Percentiles rank a stretch among this genome's conserved stretches.
Evolutionary conservation across 73 alveolate species (phyloP).

Genomic region (Breviolum minutum): DNA sequence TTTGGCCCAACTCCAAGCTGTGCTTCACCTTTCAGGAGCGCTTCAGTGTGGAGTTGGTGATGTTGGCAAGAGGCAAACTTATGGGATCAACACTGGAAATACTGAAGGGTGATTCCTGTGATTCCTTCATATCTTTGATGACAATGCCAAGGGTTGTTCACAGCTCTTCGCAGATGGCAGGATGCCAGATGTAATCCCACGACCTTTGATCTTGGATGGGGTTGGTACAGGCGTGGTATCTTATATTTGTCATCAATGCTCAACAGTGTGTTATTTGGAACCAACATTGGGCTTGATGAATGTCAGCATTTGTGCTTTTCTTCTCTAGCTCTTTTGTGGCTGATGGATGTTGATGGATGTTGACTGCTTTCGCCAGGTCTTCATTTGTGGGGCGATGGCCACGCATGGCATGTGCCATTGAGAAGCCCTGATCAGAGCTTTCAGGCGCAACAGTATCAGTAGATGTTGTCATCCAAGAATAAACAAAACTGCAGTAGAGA

Average conservation of each 20-base stretch:
- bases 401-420: conserved; percentile 57
- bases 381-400: conserved; percentile 70
- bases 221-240: not conserved
- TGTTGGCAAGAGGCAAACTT: not conserved
- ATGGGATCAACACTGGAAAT: not conserved
- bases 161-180: not conserved
- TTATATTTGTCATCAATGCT: not conserved
- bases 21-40: conserved; percentile 14
- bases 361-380: not conserved
- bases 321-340: not conserved
- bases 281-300: not conserved
- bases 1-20: conserved; percentile 24
- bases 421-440: not conserved
- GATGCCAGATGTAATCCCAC: not conserved
- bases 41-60: too few relatives aligned
- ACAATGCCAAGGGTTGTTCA: not conserved
- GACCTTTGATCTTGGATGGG: not conserved
- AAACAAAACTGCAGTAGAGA: too few relatives aligned
- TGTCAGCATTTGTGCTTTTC: not conserved
- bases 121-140: too few relatives aligned
- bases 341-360: too few relatives aligned
- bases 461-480: too few relatives aligned
- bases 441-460: conserved; percentile 6
- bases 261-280: not conserved
- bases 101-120: too few relatives aligned